Evolutionary conservation across 352 stramenopile genomes (phyloP).

Genomic region (Globisporangium apiculatum): DNA sequence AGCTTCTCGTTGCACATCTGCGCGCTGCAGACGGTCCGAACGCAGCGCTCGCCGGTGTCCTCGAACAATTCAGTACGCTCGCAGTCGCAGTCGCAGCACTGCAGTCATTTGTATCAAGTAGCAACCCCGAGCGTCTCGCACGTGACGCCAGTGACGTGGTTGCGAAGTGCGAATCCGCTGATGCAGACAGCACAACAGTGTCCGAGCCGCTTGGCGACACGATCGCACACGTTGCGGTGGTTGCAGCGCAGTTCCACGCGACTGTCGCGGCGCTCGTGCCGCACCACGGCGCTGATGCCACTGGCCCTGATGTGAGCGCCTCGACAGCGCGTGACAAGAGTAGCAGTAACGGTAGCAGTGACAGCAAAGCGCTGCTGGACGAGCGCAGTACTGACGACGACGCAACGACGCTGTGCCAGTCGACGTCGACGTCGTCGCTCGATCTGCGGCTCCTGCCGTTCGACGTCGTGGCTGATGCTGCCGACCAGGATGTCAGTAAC

Average conservation of each 20-base stretch:
- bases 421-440: slow-evolving; percentile 15
- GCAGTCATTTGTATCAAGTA: not conserved
- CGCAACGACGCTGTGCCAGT: slow-evolving; percentile 2
- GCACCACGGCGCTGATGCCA: not conserved
- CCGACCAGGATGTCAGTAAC: not conserved
- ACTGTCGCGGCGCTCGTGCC: slow-evolving; percentile 1
- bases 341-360: not conserved
- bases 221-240: slow-evolving; percentile 6
- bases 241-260: slow-evolving; percentile 4
- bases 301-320: not conserved
- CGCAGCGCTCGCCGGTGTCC: slow-evolving; percentile 1
- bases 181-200: not conserved
- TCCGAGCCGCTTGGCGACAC: slow-evolving; percentile 4
- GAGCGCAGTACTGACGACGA: not conserved
- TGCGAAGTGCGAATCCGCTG: too few species aligned
- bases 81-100: slow-evolving; percentile 2
- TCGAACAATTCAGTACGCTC: slow-evolving; percentile 7
- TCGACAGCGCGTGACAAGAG: not conserved
- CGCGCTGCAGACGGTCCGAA: not conserved
- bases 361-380: not conserved
- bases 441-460: slow-evolving; percentile 12
- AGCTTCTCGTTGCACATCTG: too few species aligned
- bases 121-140: not conserved
- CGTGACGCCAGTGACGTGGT: not conserved
- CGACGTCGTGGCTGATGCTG: slow-evolving; percentile 3